A percentile compares a stretch with the other conserved stretches of the same genome.
Conservation (phyloP, 2,329 filamentous ascomycete genomes). For the Cordyceps tenuipes region DNA sequence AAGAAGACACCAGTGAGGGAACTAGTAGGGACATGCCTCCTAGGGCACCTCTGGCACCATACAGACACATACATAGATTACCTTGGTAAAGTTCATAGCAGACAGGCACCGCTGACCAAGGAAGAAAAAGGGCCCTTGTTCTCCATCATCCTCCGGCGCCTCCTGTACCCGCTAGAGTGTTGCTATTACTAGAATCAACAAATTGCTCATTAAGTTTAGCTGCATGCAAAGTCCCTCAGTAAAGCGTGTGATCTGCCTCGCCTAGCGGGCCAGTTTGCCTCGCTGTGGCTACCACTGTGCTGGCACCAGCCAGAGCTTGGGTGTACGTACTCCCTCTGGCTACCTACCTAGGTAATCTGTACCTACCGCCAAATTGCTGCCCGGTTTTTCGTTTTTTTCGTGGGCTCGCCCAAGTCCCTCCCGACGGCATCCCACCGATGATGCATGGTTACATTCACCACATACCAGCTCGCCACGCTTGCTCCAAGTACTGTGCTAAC, state of each 20-base stretch:
- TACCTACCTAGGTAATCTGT: no score
- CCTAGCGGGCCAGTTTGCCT: slow-evolving; percentile 4
- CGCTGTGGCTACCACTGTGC: background rate
- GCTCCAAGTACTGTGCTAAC: background rate
- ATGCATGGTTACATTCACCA: background rate
- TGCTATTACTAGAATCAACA: background rate
- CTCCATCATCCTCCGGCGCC: background rate
- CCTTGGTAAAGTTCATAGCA: background rate
- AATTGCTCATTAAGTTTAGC: background rate
- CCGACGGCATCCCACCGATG: background rate
- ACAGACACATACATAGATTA: no score
- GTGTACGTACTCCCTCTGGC: no score
- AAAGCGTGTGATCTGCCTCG: background rate
- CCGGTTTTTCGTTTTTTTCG: background rate
- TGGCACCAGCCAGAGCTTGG: background rate
- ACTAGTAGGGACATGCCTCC: background rate
- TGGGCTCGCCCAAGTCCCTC: background rate
- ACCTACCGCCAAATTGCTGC: background rate
- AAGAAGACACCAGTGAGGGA: background rate
- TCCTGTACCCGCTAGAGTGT: background rate
- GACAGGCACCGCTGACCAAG: background rate
- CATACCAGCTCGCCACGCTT: background rate
- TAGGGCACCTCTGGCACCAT: no score
- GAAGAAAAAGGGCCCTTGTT: background rate
- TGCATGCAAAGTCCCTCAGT: background rate